phyloP scores from a whole-genome alignment of 2,329 filamentous ascomycete species.

The Phyllosticta capitalensis region DNA sequence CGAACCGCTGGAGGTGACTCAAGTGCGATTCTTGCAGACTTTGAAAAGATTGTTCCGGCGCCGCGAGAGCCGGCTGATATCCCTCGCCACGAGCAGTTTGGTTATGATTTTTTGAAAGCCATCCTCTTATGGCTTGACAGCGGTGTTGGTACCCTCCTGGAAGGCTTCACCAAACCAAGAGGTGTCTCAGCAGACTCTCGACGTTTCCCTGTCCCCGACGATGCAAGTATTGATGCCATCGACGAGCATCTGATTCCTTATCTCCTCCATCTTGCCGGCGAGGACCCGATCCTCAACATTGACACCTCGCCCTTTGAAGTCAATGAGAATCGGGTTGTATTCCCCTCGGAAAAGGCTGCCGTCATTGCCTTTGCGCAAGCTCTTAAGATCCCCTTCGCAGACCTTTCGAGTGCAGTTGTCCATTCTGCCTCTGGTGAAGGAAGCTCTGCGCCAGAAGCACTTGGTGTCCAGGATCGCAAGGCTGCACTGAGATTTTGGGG shows the following conservation, averaged over 20 bases:
- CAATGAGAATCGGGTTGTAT: conserved; percentile 44
- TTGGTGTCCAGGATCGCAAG: conserved; percentile 34
- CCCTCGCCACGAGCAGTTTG: conserved; percentile 41
- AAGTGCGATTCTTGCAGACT: conserved; percentile 23
- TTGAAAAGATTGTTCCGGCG: conserved; percentile 40
- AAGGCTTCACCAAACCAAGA: conserved; percentile 41
- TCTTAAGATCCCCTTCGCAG: conserved; percentile 43
- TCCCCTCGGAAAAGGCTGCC: conserved; percentile 44
- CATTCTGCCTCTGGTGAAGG: conserved; percentile 14
- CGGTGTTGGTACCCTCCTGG: conserved; percentile 44
- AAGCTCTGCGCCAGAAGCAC: conserved; percentile 12
- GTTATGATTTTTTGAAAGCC: conserved; percentile 56
- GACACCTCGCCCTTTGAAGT: conserved; percentile 50
- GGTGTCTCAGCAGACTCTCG: conserved; percentile 20
- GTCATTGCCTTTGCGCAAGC: conserved; percentile 48
- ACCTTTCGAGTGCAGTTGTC: conserved; percentile 35
- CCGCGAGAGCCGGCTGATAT: conserved; percentile 24
- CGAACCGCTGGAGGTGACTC: conserved; percentile 34
- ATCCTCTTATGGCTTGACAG: conserved; percentile 54
- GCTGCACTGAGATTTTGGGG: conserved; percentile 47
- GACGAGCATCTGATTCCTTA: conserved; percentile 51
- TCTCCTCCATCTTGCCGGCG: conserved; percentile 42
- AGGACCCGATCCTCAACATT: conserved; percentile 43
- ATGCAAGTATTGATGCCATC: conserved; percentile 43
- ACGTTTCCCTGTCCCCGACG: conserved; percentile 44